phyloP scores from a whole-genome alignment of 2,329 filamentous ascomycete species.

The Colletotrichum siamense region DNA sequence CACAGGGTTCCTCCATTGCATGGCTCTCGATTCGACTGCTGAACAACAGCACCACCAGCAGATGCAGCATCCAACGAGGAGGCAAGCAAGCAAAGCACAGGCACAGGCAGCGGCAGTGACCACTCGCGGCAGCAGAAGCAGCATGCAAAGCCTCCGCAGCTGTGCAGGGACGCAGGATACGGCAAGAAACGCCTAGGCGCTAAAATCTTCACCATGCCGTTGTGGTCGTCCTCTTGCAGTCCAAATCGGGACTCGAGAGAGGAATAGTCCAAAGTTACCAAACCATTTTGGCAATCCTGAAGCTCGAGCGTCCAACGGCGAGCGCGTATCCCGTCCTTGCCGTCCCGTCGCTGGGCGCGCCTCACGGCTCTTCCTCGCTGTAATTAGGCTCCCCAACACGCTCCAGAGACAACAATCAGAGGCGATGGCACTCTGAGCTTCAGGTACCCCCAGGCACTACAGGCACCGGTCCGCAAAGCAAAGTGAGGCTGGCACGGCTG shows the following conservation, averaged over 20 bases:
- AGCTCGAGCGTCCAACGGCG: neutral
- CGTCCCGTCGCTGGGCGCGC: slow-evolving; percentile 15
- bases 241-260: neutral
- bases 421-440: slow-evolving; percentile 5
- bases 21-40: neutral
- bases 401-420: slow-evolving; percentile 2
- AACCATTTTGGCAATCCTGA: neutral
- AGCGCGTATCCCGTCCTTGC: neutral
- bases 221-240: neutral
- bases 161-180: neutral
- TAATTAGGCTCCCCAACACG: slow-evolving; percentile 27
- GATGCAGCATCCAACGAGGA: neutral
- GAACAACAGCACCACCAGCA: neutral
- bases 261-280: neutral
- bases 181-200: slow-evolving; percentile 1
- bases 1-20: slow-evolving; percentile 10
- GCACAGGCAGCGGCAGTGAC: neutral
- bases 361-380: slow-evolving; percentile 37
- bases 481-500: slow-evolving; percentile 23
- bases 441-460: neutral
- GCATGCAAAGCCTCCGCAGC: neutral
- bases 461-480: slow-evolving; percentile 7
- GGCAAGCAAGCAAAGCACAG: neutral
- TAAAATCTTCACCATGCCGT: neutral
- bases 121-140: neutral